phyloP scores from a whole-genome alignment of 768 basidiomycete species.

The Kwoniella mangroviensis region DNA sequence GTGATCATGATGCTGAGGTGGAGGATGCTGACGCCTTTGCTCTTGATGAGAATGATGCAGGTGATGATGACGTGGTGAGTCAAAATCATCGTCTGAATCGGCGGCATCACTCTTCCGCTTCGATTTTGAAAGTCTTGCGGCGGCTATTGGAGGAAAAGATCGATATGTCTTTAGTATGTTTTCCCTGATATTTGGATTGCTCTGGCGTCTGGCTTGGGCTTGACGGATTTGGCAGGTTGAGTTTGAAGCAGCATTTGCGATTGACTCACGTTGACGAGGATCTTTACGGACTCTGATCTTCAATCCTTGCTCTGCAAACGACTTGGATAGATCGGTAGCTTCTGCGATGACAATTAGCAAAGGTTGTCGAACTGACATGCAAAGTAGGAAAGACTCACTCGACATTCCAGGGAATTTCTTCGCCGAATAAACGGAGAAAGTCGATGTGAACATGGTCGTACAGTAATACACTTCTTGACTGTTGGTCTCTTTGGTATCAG shows the following conservation, averaged over 20 bases:
- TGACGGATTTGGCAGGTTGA: not conserved
- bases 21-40: slow-evolving; percentile 1
- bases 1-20: not conserved
- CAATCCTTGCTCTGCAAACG: slow-evolving; percentile 92
- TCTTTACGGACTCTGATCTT: slow-evolving; percentile 94
- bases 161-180: not conserved
- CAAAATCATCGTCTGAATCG: slow-evolving; percentile 28
- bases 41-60: not conserved
- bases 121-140: slow-evolving; percentile 3
- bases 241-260: not conserved
- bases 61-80: not conserved
- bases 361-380: not conserved
- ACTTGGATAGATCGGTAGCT: slow-evolving; percentile 84
- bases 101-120: slow-evolving; percentile 29
- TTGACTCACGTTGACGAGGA: slow-evolving; percentile 36
- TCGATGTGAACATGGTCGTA: slow-evolving; percentile 82
- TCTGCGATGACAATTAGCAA: slow-evolving; percentile 62
- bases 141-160: slow-evolving; percentile 1
- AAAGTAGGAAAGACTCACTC: slow-evolving; percentile 62
- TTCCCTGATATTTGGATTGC: not conserved
- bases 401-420: slow-evolving; percentile 98
- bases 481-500: slow-evolving; percentile 18
- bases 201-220: not conserved
- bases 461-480: slow-evolving; percentile 77
- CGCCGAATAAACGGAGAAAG: slow-evolving; percentile 93